Base-by-base conservation (phyloP, 192 early-diverging fungal genomes). In the Piromyces sp. region DNA sequence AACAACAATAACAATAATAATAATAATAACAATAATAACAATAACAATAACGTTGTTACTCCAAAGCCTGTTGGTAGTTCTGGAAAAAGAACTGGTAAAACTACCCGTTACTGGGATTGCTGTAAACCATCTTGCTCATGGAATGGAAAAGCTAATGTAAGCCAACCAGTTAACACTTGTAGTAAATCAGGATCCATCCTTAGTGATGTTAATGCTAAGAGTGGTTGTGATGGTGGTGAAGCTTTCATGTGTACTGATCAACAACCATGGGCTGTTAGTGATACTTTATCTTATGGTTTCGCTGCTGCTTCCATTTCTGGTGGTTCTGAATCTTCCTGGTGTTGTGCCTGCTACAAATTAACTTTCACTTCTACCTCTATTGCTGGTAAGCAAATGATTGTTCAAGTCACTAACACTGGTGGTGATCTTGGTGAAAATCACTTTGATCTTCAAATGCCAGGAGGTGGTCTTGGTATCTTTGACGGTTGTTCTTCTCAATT, bases 61-160 rank as follows among this genome's bases (percentile, higher is more conserved):
- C 1, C 37, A 14, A 38, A 38, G 14, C 7, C 37, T 13, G 31
- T 33, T 33, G 31, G 31, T 33, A 33, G 9, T 33, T 33, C 31
- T 33, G 37, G 14, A 38, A 38, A 38, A 16, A 79, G 79, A 30
- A 82, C 4, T 12, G 81, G 33, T 30, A 37, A n/a, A 15, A 82
- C 81, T 29, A 82, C 81, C 15, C 30, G 78, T n/a, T 82, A 82
- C 78, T 82, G 81, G 81, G 81, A 82, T 33, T 82, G 81, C 19
- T 82, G 81, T 79, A 82, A 82, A 26, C 81, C 81, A 26, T 38
- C 37, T 38, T 79, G 81, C 26, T 58, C 33, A 4, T 82, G 81
- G 81, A 2, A 7, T 33, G 30, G 33, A 15, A 82, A 82, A 30
- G 78, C 78, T 31, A 30, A 4, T 30, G 81, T 38, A 38, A 38